phyloP scores from a whole-genome alignment of 805 yeast species.

The Saccharomycopsis olivae region DNA sequence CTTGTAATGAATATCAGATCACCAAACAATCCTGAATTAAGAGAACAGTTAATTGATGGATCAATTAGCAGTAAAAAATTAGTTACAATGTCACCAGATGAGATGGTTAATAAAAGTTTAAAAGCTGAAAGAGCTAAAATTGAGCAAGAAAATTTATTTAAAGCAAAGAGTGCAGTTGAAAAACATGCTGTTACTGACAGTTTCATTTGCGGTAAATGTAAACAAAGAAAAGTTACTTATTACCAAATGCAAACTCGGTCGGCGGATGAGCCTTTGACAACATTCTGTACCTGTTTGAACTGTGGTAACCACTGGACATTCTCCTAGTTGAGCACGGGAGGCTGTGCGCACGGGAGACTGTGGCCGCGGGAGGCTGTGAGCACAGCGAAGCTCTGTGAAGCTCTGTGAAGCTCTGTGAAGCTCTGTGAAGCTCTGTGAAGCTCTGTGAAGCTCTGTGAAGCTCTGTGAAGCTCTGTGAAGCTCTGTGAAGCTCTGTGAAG shows the following conservation, averaged over 20 bases:
- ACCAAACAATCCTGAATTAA: conserved; percentile 78
- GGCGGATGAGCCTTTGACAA: conserved; percentile 97
- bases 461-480: no score
- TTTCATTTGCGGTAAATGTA: conserved; percentile 96
- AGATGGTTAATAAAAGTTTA: conserved; percentile 87
- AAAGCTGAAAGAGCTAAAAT: conserved; percentile 77
- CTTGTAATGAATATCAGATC: conserved; percentile 81
- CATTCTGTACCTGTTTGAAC: conserved; percentile 94
- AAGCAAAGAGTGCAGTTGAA: conserved; percentile 96
- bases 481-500: no score
- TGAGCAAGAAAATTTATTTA: conserved; percentile 81
- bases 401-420: no score
- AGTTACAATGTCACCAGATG: conserved; percentile 81
- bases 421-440: no score
- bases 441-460: no score
- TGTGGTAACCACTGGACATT: conserved; percentile 99
- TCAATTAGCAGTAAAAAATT: conserved; percentile 55
- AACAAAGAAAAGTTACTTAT: conserved; percentile 91
- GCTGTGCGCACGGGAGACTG: no score
- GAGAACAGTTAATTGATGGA: conserved; percentile 57
- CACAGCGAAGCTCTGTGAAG: no score
- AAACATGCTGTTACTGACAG: conserved; percentile 94
- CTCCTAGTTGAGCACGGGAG: conserved; percentile 44
- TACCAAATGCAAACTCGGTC: conserved; percentile 97
- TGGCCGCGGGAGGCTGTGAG: no score